Conservation (phyloP, 2,329 filamentous ascomycete species). For the Penicillium sclerotiorum region DNA sequence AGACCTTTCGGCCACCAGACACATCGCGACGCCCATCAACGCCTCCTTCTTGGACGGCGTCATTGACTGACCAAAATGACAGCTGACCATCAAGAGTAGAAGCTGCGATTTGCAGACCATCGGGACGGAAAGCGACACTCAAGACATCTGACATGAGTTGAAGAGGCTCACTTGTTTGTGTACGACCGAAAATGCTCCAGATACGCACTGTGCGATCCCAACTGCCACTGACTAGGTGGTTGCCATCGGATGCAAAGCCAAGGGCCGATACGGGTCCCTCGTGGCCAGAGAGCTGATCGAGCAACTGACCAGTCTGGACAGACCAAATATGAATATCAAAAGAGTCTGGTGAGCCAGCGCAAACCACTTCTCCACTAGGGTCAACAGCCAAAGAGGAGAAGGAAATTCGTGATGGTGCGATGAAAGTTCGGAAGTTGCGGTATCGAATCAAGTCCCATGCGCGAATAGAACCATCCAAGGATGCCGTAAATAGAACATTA, state of each 20-base stretch:
- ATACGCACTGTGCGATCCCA: conserved; percentile 96
- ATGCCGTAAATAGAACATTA: conserved; percentile 93
- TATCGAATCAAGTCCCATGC: conserved; percentile 97
- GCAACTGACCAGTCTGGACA: conserved; percentile 92
- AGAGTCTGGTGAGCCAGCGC: conserved; percentile 90
- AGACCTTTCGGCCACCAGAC: conserved; percentile 85
- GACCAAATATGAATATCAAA: conserved; percentile 99
- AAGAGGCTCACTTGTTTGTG: conserved; percentile 91
- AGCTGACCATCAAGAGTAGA: conserved; percentile 92
- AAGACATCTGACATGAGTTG: conserved; percentile 91
- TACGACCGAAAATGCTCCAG: conserved; percentile 93
- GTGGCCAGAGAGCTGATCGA: conserved; percentile 88
- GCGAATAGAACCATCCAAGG: conserved; percentile 88
- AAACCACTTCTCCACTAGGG: conserved; percentile 93
- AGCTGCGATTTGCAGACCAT: conserved; percentile 86
- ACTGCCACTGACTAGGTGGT: conserved; percentile 82
- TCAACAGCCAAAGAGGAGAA: conserved; percentile 97
- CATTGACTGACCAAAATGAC: conserved; percentile 90
- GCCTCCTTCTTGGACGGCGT: conserved; percentile 81
- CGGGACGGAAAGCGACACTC: conserved; percentile 81
- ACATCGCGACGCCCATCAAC: conserved; percentile 90
- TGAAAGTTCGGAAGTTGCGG: conserved; percentile 96
- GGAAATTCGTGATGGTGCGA: conserved; percentile 84
- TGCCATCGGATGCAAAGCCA: conserved; percentile 84
- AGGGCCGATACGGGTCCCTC: conserved; percentile 90